Base-by-base conservation (phyloP, 2,329 filamentous ascomycete genomes). In the Cylindrodendrum hubeiense region DNA sequence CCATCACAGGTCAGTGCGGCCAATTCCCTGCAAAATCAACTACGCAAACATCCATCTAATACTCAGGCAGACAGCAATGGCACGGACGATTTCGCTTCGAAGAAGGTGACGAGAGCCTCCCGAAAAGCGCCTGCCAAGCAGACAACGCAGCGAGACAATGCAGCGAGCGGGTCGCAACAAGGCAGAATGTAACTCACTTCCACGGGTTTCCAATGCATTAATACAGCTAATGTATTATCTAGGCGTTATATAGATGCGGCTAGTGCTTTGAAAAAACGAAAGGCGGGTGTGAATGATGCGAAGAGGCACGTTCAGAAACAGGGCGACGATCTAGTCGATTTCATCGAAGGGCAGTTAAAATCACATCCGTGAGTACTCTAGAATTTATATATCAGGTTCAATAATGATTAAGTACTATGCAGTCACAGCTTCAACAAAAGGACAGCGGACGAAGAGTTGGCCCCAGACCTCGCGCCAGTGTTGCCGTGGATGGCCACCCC, bases 261-360 rank as follows among this genome's bases (percentile, higher is more conserved):
- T 2, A 58, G 21, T 5, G 24, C 63, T 9, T 51, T 54, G 4
- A 70, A 57, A 43, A 72, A 60, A 26, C 54, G 60, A 30, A 66
- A 65, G 26, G 26, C 58, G 7, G 61, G 68, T 19, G 44, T 67
- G 5, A 54, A 47, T 10, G 67, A 66, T 39, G 67, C 70, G 10
- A 77, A 72, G 47, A 67, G 53, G 34, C 60, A 70, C 2, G 69
- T 78, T n/a, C 66, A 68, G 19, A 71, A 69, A 15, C 70, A 72
- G 17, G 67, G 67, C 8, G 59, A 65, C 8, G 70, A 74, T 8
- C 39, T 75, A 19, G 19, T 69, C 22, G 64, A 55, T 4, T 66
- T 67, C 17, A 73, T 78, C 34, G 69, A 76, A 5, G 59, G 41
- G 7, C 62, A 73, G 28, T 24, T 67, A 24, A 54, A 61, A 15